Evolutionary conservation across 75 land plant genomes (phyloP).

Genomic region (Sequoia sempervirens): DNA sequence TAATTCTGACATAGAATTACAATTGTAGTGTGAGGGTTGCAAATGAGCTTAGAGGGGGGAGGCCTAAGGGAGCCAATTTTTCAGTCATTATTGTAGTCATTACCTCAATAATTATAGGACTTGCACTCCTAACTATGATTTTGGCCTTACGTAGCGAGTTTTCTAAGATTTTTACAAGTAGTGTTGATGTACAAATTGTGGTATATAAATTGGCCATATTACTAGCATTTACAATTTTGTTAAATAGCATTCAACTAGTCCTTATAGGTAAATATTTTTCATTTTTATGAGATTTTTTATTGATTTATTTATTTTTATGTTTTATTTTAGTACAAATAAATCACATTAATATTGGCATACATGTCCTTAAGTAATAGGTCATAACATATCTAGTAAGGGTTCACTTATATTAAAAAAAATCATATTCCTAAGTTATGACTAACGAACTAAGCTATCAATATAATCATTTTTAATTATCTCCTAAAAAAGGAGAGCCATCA

Average conservation of each 20-base stretch:
- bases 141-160: slow-evolving; percentile 12
- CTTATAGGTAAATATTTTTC: slow-evolving; percentile 6
- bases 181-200: neutral
- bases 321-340: too few relatives aligned
- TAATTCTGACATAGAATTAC: neutral
- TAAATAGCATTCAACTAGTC: slow-evolving; percentile 18
- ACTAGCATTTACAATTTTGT: slow-evolving; percentile 15
- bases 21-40: neutral
- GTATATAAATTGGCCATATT: slow-evolving; percentile 9
- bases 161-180: slow-evolving; percentile 18
- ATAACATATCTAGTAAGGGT: too few relatives aligned
- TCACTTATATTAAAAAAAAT: too few relatives aligned
- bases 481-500: too few relatives aligned
- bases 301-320: too few relatives aligned
- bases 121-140: neutral
- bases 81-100: neutral
- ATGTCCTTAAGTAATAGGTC: too few relatives aligned
- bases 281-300: too few relatives aligned
- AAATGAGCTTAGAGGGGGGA: neutral
- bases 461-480: too few relatives aligned
- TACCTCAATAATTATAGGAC: neutral
- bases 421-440: too few relatives aligned
- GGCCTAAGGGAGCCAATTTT: neutral
- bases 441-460: too few relatives aligned
- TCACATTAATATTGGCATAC: too few relatives aligned